Percentiles rank a stretch among this genome's conserved stretches.
Conservation (phyloP, 2,329 filamentous ascomycete species). For the Diaporthe amygdali region DNA sequence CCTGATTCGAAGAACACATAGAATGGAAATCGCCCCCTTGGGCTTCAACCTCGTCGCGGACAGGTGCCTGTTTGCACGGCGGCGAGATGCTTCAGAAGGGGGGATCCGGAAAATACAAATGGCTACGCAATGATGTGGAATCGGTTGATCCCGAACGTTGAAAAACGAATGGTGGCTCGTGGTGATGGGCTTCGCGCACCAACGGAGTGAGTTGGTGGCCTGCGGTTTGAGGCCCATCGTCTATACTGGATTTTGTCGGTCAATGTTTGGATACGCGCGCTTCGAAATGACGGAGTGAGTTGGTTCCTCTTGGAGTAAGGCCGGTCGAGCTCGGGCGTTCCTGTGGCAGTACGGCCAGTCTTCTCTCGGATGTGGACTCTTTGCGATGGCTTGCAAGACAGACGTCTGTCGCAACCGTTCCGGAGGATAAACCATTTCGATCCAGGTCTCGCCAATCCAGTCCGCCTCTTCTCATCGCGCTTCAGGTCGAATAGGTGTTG, state of each 20-base stretch:
- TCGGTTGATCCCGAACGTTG: background rate
- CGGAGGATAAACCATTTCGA: background rate
- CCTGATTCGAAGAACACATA: background rate
- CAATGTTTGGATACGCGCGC: background rate
- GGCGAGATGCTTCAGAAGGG: background rate
- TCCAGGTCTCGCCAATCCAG: background rate
- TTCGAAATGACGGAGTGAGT: background rate
- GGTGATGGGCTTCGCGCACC: background rate
- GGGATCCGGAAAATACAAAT: constrained; percentile 4
- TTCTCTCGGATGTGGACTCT: background rate
- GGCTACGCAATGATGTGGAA: constrained; percentile 14
- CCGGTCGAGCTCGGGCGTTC: background rate
- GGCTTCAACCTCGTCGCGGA: background rate
- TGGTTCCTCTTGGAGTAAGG: background rate
- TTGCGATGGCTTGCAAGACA: background rate
- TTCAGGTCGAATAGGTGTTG: background rate
- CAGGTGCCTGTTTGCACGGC: background rate
- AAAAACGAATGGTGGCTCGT: constrained; percentile 16
- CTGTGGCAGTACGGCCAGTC: background rate
- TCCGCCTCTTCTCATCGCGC: background rate
- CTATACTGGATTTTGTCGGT: background rate
- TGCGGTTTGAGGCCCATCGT: constrained; percentile 1
- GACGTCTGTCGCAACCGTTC: background rate
- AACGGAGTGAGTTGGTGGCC: background rate
- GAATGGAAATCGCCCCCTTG: background rate